Conservation (phyloP, 495 filamentous ascomycete species). For the Penicillium paxilli region DNA sequence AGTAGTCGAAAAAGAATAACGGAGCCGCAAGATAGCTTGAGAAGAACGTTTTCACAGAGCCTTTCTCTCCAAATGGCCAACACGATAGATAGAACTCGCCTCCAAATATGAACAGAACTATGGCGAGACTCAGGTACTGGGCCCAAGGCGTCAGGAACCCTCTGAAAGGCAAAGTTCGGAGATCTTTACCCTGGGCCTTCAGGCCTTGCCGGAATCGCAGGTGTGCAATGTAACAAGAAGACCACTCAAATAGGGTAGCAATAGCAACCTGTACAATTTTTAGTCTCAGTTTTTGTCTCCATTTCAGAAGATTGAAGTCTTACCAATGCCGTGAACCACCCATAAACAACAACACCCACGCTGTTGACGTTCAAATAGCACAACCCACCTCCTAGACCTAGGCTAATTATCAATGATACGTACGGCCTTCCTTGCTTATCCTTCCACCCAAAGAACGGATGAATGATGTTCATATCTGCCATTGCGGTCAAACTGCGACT, state of each 20-base stretch:
- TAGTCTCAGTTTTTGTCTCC: not conserved
- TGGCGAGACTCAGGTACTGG: conserved; percentile 54
- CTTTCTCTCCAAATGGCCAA: conserved; percentile 32
- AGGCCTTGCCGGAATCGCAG: conserved; percentile 62
- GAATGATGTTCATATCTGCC: conserved; percentile 24
- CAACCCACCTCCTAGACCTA: conserved; percentile 23
- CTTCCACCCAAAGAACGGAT: conserved; percentile 28
- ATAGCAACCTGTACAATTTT: conserved; percentile 22
- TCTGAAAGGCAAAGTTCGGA: conserved; percentile 54
- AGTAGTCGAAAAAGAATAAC: conserved; percentile 29
- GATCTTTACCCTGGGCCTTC: conserved; percentile 51
- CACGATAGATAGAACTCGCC: conserved; percentile 57
- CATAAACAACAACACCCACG: conserved; percentile 23
- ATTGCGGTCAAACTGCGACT: conserved; percentile 30
- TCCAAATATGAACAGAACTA: conserved; percentile 62
- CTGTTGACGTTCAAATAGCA: conserved; percentile 28
- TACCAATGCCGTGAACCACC: conserved; percentile 31
- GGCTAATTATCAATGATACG: conserved; percentile 21
- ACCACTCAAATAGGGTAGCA: conserved; percentile 43
- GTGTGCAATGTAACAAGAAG: conserved; percentile 60
- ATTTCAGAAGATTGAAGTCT: not conserved
- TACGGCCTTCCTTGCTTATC: conserved; percentile 24
- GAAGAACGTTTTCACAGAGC: conserved; percentile 28
- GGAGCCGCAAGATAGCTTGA: conserved; percentile 31
- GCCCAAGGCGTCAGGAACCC: conserved; percentile 59